phyloP scores from a whole-genome alignment of 176 grass and related monocot species.

The Paspalum notatum region DNA sequence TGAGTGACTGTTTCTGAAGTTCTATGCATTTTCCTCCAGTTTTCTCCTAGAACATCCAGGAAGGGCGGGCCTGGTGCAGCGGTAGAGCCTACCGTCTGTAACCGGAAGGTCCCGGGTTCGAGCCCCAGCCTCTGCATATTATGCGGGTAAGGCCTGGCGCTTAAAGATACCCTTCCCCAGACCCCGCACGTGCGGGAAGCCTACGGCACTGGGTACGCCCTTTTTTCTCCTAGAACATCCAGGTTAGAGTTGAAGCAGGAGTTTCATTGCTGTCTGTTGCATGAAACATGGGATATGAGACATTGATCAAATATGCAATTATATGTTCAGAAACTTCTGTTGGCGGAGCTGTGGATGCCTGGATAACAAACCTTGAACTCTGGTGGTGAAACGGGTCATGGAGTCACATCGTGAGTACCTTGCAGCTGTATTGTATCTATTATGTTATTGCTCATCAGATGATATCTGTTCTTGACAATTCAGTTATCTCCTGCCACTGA shows the following conservation, averaged over 20 bases:
- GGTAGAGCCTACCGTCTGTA: no score
- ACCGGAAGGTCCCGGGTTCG: no score
- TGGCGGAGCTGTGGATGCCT: neutral
- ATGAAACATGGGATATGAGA: neutral
- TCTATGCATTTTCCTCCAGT: no score
- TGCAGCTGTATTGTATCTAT: neutral
- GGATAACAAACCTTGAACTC: neutral
- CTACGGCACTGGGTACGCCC: no score
- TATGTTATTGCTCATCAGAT: neutral
- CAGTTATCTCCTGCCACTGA: neutral
- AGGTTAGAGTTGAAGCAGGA: neutral
- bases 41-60: no score
- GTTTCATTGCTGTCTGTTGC: neutral
- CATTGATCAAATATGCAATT: neutral
- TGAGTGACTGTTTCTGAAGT: no score
- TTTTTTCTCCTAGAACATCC: no score
- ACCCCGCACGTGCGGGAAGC: no score
- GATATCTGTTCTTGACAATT: neutral
- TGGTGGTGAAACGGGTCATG: neutral
- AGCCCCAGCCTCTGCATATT: no score
- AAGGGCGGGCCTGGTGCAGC: no score
- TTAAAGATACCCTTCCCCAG: no score
- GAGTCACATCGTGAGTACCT: neutral
- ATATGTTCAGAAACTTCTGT: neutral
- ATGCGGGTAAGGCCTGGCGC: no score